Evolutionary conservation across 202 grass and related monocot genomes (phyloP).

Genomic region (Panicum virgatum): DNA sequence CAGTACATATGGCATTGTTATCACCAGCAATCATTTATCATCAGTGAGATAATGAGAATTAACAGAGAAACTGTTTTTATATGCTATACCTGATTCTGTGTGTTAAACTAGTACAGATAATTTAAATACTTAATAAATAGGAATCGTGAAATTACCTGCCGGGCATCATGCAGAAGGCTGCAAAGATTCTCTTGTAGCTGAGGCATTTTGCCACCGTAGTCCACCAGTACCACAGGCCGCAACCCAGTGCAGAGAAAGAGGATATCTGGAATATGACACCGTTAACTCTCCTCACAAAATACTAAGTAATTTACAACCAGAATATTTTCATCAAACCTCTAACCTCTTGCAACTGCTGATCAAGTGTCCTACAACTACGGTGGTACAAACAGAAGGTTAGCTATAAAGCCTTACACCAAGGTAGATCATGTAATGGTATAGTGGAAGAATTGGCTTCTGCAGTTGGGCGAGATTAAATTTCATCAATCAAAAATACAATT

Average conservation of each 20-base stretch:
- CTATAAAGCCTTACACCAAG: neutral
- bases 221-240: constrained; percentile 68
- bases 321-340: neutral
- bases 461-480: neutral
- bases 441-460: neutral
- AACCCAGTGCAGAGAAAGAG: constrained; percentile 69
- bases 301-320: neutral
- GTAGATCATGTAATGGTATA: neutral
- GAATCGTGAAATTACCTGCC: constrained; percentile 47
- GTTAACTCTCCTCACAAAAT: neutral
- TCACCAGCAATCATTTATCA: neutral
- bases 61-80: neutral
- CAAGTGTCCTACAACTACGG: neutral
- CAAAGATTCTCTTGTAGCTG: constrained; percentile 72
- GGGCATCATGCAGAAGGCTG: constrained; percentile 52
- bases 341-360: neutral
- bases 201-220: constrained; percentile 88
- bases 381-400: neutral
- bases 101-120: neutral
- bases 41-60: neutral
- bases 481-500: neutral
- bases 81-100: neutral
- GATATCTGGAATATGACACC: constrained; percentile 52
- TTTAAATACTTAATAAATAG: neutral
- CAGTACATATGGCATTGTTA: neutral